Evolutionary conservation across 805 yeast genomes (phyloP).

Genomic region (Metschnikowia reukaufii): DNA sequence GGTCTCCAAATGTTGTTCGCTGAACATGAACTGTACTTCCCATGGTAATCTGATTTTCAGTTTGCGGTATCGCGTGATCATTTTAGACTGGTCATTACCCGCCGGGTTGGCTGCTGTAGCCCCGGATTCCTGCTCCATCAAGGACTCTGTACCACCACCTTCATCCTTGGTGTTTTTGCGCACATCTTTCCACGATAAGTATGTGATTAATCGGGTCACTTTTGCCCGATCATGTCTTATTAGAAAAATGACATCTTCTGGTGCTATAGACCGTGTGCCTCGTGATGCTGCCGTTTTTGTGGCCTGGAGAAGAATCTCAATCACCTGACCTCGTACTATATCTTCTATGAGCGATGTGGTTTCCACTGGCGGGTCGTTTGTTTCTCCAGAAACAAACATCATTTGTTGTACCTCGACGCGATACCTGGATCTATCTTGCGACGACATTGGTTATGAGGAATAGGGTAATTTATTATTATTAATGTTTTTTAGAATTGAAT

Average conservation of each 20-base stretch:
- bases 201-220: slow-evolving; percentile 86
- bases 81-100: slow-evolving; percentile 39
- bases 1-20: slow-evolving; percentile 80
- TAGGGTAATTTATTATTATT: too few relatives aligned
- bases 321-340: slow-evolving; percentile 91
- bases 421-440: slow-evolving; percentile 60
- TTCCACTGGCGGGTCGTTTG: slow-evolving; percentile 89
- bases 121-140: slow-evolving; percentile 49
- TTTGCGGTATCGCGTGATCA: slow-evolving; percentile 58
- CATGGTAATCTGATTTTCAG: slow-evolving; percentile 86
- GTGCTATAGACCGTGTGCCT: slow-evolving; percentile 80
- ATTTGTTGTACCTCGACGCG: slow-evolving; percentile 91
- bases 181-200: slow-evolving; percentile 95
- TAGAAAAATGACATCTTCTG: slow-evolving; percentile 90
- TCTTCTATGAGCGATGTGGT: slow-evolving; percentile 94
- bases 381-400: slow-evolving; percentile 98
- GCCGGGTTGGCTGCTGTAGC: slow-evolving; percentile 33
- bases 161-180: slow-evolving; percentile 73
- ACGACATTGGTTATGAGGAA: slow-evolving; percentile 10
- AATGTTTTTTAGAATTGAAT: too few relatives aligned
- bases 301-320: slow-evolving; percentile 77
- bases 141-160: slow-evolving; percentile 50
- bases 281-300: slow-evolving; percentile 73
- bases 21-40: slow-evolving; percentile 93
- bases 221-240: slow-evolving; percentile 93